Evolutionary conservation across 1,284 basidiomycete species (phyloP).

Genomic region (Leucoagaricus sp.): DNA sequence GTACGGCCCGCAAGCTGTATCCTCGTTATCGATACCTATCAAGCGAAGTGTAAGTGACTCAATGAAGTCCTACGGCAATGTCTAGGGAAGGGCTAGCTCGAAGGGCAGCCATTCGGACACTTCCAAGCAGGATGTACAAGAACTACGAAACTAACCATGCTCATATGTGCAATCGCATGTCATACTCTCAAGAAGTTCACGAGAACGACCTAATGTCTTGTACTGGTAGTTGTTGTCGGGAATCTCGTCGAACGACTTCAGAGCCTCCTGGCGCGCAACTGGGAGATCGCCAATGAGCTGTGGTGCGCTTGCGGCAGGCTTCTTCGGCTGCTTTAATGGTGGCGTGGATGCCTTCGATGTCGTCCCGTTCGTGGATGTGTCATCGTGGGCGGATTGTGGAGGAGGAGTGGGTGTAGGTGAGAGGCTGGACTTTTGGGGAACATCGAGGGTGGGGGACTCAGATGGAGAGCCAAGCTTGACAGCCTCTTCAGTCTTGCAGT

Average conservation of each 20-base stretch:
- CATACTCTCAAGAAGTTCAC: conserved; percentile 90
- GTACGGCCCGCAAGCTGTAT: conserved; percentile 81
- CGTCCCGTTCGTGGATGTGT: conserved; percentile 25
- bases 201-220: conserved; percentile 82
- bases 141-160: conserved; percentile 62
- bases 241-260: conserved; percentile 77
- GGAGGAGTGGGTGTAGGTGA: conserved; percentile 33
- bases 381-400: conserved; percentile 23
- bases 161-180: conserved; percentile 89
- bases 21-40: conserved; percentile 57
- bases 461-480: conserved; percentile 28
- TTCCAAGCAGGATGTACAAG: background rate
- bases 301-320: conserved; percentile 33
- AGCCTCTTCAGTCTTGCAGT: conserved; percentile 23
- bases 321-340: conserved; percentile 31
- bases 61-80: conserved; percentile 16
- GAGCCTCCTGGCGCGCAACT: conserved; percentile 72
- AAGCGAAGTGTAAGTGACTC: conserved; percentile 13
- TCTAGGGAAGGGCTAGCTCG: conserved; percentile 12
- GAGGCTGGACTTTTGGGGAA: conserved; percentile 20
- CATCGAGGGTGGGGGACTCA: conserved; percentile 32
- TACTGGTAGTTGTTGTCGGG: conserved; percentile 86
- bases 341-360: conserved; percentile 36
- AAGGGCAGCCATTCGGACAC: conserved; percentile 13
- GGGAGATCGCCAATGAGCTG: conserved; percentile 83